Conservation (phyloP, 192 early-diverging fungal species). For the Coemansia umbellata region DNA sequence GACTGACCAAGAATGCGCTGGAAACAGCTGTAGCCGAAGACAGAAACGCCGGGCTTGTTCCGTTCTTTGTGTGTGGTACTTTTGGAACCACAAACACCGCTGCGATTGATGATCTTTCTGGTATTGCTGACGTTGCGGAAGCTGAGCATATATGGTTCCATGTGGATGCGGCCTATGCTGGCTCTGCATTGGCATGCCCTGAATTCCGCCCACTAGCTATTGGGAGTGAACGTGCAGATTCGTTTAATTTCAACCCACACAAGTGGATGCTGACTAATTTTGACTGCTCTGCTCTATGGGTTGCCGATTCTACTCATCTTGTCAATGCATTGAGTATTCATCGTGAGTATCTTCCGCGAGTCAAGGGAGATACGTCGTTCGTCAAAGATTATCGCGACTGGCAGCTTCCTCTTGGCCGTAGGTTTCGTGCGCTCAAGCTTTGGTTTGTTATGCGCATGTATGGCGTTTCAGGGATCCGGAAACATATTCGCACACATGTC, state of each 20-base stretch:
- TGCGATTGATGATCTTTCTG: conserved; percentile 55
- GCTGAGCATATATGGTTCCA: conserved; percentile 56
- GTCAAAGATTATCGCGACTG: conserved; percentile 57
- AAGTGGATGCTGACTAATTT: conserved; percentile 65
- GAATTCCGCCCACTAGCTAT: conserved; percentile 52
- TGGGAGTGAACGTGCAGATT: conserved; percentile 57
- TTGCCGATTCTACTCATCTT: conserved; percentile 47
- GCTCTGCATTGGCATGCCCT: conserved; percentile 54
- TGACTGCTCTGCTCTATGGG: conserved; percentile 63
- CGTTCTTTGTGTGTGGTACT: conserved; percentile 60
- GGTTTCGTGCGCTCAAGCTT: conserved; percentile 62
- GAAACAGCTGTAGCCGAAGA: conserved; percentile 49
- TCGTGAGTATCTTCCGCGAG: conserved; percentile 51
- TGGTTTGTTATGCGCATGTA: conserved; percentile 64
- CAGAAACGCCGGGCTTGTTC: conserved; percentile 52
- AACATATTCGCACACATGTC: conserved; percentile 49
- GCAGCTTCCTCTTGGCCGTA: conserved; percentile 56
- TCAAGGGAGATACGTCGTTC: conserved; percentile 27
- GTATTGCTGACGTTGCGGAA: conserved; percentile 49
- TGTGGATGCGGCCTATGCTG: conserved; percentile 66
- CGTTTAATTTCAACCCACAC: conserved; percentile 61
- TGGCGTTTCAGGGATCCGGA: conserved; percentile 52
- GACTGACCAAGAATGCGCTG: conserved; percentile 48
- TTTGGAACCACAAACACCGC: conserved; percentile 62
- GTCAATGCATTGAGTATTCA: conserved; percentile 53